phyloP scores from a whole-genome alignment of 1,284 basidiomycete genomes.

The Heterobasidion occidentale region DNA sequence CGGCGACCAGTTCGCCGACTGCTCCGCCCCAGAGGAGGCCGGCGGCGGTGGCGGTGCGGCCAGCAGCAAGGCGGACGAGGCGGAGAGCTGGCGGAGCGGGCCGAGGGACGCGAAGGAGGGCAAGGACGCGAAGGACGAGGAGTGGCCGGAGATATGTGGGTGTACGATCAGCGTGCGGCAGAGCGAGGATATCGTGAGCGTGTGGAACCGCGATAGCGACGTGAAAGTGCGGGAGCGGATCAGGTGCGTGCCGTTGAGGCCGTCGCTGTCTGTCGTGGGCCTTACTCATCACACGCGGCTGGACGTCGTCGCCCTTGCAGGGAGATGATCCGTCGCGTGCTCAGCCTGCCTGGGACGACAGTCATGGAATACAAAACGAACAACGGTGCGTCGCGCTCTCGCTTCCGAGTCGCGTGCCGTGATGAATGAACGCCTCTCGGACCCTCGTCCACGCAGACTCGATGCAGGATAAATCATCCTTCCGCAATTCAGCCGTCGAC shows the following conservation, averaged over 20 bases:
- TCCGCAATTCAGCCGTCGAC: conserved; percentile 36
- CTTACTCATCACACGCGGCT: background rate
- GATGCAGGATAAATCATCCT: conserved; percentile 78
- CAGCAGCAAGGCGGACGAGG: conserved; percentile 9
- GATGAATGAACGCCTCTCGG: background rate
- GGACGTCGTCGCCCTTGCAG: conserved; percentile 26
- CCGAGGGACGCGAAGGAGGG: conserved; percentile 12
- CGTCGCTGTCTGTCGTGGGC: background rate
- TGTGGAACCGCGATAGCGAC: conserved; percentile 76
- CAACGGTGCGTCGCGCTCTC: conserved; percentile 44
- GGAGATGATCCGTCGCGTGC: conserved; percentile 58
- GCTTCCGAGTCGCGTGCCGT: background rate
- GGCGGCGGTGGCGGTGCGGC: background rate
- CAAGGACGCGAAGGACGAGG: conserved; percentile 26
- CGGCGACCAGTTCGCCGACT: conserved; percentile 73
- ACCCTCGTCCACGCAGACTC: conserved; percentile 44
- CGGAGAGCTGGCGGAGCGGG: conserved; percentile 25
- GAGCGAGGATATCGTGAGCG: conserved; percentile 74
- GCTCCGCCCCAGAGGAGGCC: conserved; percentile 26
- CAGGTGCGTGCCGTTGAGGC: conserved; percentile 37
- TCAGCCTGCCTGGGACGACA: conserved; percentile 62
- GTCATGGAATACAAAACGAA: conserved; percentile 84
- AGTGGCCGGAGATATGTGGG: conserved; percentile 75
- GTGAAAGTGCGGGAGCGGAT: conserved; percentile 63
- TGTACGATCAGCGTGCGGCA: conserved; percentile 79